These are phyloP conservation scores for Leishmania aethiopica DNA, from an alignment of 208 protist genomes.

Conservation along the genomic window DNA sequence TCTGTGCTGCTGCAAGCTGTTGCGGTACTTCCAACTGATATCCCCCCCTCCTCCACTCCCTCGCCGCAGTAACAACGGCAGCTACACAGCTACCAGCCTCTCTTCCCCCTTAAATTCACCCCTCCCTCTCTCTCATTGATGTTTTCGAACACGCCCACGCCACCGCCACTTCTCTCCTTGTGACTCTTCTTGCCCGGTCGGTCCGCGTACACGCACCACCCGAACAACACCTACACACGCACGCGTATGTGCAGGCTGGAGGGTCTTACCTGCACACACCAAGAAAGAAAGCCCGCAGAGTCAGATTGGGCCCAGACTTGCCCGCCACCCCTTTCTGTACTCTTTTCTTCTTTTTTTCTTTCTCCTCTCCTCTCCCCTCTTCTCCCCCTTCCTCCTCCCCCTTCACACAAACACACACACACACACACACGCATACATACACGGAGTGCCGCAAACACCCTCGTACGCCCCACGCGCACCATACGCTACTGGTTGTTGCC, in stretches of 20 bases:
- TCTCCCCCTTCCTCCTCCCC: not conserved
- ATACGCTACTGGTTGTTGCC: not conserved
- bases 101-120: not conserved
- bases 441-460: not conserved
- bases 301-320: not conserved
- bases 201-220: not conserved
- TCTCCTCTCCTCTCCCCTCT: not conserved
- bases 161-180: not conserved
- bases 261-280: slow-evolving; percentile 7
- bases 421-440: not conserved
- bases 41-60: not conserved
- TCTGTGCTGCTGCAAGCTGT: not conserved
- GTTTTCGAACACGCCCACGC: not conserved
- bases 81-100: not conserved
- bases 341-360: not conserved
- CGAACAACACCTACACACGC: not conserved
- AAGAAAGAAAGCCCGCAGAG: slow-evolving; percentile 21
- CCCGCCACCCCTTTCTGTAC: not conserved
- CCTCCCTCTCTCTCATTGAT: not conserved
- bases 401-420: not conserved
- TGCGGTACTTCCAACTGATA: not conserved
- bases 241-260: not conserved
- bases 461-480: not conserved
- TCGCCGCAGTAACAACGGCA: not conserved
- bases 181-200: not conserved